Evolutionary conservation across 495 filamentous ascomycete species (phyloP).

Genomic region (Lasiosphaeria hispida): DNA sequence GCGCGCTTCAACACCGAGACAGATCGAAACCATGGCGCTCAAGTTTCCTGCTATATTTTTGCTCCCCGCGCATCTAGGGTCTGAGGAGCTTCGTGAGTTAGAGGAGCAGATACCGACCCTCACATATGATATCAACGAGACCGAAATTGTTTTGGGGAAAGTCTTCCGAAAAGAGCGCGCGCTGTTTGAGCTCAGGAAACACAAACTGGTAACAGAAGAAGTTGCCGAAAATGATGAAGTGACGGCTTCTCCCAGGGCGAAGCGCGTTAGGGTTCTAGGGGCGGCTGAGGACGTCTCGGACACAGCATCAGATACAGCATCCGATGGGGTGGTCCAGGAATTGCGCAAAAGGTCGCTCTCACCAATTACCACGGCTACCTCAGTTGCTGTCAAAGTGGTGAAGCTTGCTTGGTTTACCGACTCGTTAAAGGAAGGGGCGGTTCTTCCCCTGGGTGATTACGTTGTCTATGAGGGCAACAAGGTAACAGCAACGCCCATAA

Average conservation of each 20-base stretch:
- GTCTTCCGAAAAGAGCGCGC: slow-evolving; percentile 67
- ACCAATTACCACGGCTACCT: background rate
- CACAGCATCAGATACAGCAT: slow-evolving; percentile 39
- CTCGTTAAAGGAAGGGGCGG: slow-evolving; percentile 50
- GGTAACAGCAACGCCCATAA: slow-evolving; percentile 15
- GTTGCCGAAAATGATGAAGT: slow-evolving; percentile 30
- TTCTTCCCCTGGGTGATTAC: slow-evolving; percentile 61
- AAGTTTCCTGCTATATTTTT: slow-evolving; percentile 70
- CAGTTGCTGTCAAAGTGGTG: slow-evolving; percentile 60
- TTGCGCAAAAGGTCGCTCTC: no score
- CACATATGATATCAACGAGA: slow-evolving; percentile 72
- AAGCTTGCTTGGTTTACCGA: slow-evolving; percentile 73
- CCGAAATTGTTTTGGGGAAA: slow-evolving; percentile 69
- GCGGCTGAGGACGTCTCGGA: slow-evolving; percentile 20
- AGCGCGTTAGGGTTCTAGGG: slow-evolving; percentile 34
- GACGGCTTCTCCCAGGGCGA: slow-evolving; percentile 24
- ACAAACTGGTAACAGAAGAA: slow-evolving; percentile 59
- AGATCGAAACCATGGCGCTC: slow-evolving; percentile 23
- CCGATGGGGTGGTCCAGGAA: slow-evolving; percentile 27
- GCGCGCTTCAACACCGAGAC: background rate
- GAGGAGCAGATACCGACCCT: slow-evolving; percentile 64
- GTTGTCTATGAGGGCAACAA: slow-evolving; percentile 63
- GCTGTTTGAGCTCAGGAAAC: slow-evolving; percentile 70
- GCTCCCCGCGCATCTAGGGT: slow-evolving; percentile 64
- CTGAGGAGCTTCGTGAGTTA: slow-evolving; percentile 57